Evolutionary conservation across 805 yeast species (phyloP).

Genomic region (Hanseniaspora occidentalis): DNA sequence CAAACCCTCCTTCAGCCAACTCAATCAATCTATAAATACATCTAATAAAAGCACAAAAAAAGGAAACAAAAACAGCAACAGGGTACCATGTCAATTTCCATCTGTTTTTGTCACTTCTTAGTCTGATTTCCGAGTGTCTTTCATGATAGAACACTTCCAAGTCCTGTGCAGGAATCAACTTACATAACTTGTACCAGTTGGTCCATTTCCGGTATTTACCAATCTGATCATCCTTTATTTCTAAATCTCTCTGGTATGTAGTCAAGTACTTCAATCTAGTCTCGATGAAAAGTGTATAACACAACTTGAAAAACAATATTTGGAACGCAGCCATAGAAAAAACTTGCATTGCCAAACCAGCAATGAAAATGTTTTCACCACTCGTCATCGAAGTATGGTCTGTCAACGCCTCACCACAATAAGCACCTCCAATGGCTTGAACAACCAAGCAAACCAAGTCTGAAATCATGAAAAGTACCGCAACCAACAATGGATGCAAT

Average conservation of each 20-base stretch:
- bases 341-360: slow-evolving; percentile 70
- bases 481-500: slow-evolving; percentile 9
- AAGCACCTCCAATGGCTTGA: slow-evolving; percentile 72
- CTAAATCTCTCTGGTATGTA: background rate
- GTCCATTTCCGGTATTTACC: background rate
- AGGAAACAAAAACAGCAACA: slow-evolving; percentile 32
- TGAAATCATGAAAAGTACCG: slow-evolving; percentile 50
- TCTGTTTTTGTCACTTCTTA: slow-evolving; percentile 9
- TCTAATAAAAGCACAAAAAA: slow-evolving; percentile 46
- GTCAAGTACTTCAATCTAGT: slow-evolving; percentile 17
- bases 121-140: slow-evolving; percentile 25
- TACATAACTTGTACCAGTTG: slow-evolving; percentile 4
- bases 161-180: background rate
- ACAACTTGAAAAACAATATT: slow-evolving; percentile 35
- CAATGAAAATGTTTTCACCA: slow-evolving; percentile 42
- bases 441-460: slow-evolving; percentile 53
- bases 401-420: slow-evolving; percentile 38
- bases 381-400: slow-evolving; percentile 11
- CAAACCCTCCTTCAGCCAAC: slow-evolving; percentile 56
- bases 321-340: slow-evolving; percentile 52
- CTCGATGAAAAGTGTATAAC: slow-evolving; percentile 26
- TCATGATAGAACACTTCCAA: slow-evolving; percentile 21
- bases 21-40: slow-evolving; percentile 67
- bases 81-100: slow-evolving; percentile 32
- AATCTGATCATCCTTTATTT: background rate